Conservation (phyloP, 352 stramenopile genomes). For the Globisporangium uncinulatum region DNA sequence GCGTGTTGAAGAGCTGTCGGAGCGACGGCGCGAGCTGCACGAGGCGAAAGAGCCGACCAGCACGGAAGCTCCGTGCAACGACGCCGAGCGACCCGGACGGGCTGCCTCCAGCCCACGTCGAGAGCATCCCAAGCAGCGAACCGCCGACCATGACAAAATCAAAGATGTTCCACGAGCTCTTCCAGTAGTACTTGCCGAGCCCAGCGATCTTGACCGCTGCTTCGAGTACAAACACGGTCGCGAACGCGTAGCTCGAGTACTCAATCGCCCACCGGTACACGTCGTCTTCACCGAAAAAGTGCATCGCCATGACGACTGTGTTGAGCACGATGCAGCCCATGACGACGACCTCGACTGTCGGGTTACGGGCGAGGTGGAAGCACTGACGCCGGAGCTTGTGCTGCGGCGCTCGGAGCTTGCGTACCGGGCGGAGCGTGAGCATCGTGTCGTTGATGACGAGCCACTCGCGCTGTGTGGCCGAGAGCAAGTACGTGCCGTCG, state of each 20-base stretch:
- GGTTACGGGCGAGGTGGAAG: constrained; percentile 36
- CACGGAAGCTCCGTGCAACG: constrained; percentile 77
- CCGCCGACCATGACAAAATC: constrained; percentile 63
- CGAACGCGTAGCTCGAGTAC: constrained; percentile 79
- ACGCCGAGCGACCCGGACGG: constrained; percentile 46
- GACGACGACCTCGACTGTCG: constrained; percentile 71
- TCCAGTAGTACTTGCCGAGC: constrained; percentile 77
- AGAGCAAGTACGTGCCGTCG: constrained; percentile 63
- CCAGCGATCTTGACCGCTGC: constrained; percentile 77
- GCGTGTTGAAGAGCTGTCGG: constrained; percentile 83
- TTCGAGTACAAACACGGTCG: constrained; percentile 78
- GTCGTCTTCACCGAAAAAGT: constrained; percentile 81
- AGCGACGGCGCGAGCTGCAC: constrained; percentile 73
- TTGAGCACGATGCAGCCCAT: constrained; percentile 87
- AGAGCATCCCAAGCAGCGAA: constrained; percentile 47
- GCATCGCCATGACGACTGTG: constrained; percentile 75
- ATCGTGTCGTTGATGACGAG: constrained; percentile 54
- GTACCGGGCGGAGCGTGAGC: constrained; percentile 35
- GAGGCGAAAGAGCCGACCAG: constrained; percentile 68
- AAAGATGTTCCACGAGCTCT: constrained; percentile 80
- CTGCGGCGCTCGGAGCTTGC: constrained; percentile 37
- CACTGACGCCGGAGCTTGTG: constrained; percentile 28
- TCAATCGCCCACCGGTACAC: constrained; percentile 54
- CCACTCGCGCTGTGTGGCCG: constrained; percentile 69
- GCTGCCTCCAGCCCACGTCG: constrained; percentile 34